These are phyloP conservation scores for Candida germanica DNA, from an alignment of 805 yeast genomes.

Conservation along the genomic window DNA sequence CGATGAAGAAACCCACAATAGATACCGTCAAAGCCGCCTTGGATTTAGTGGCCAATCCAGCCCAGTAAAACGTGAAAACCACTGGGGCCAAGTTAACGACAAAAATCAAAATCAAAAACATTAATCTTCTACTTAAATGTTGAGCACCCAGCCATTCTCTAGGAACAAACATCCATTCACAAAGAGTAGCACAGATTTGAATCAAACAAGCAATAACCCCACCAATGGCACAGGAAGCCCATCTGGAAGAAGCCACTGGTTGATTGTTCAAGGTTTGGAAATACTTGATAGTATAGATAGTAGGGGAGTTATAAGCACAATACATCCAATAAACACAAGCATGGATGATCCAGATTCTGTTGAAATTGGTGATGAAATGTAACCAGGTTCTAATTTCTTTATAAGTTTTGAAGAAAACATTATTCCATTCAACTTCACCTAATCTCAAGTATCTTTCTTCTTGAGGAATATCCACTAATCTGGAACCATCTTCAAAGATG, in stretches of 20 bases:
- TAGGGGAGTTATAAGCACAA: conserved; percentile 87
- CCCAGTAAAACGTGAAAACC: conserved; percentile 79
- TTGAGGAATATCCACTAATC: conserved; percentile 84
- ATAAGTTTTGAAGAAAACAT: conserved; percentile 93
- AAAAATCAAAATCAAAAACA: conserved; percentile 66
- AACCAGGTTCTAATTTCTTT: conserved; percentile 97
- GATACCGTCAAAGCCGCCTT: conserved; percentile 74
- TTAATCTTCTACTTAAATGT: conserved; percentile 83
- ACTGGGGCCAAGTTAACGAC: conserved; percentile 79
- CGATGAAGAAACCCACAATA: conserved; percentile 85
- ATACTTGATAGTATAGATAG: conserved; percentile 84
- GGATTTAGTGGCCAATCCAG: conserved; percentile 63
- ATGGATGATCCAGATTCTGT: conserved; percentile 97
- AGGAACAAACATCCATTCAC: conserved; percentile 96
- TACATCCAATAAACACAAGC: conserved; percentile 91
- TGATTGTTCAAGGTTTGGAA: conserved; percentile 76
- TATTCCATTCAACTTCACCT: conserved; percentile 90
- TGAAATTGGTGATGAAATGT: conserved; percentile 90
- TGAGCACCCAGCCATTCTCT: conserved; percentile 99
- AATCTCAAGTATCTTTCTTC: conserved; percentile 86
- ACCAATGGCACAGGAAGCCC: conserved; percentile 92
- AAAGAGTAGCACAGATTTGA: conserved; percentile 82
- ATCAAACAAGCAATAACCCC: conserved; percentile 82
- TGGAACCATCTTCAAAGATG: conserved; percentile 85
- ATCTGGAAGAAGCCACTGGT: conserved; percentile 86